Base-by-base conservation (phyloP, 2,329 filamentous ascomycete species). In the Parastagonospora avenae region DNA sequence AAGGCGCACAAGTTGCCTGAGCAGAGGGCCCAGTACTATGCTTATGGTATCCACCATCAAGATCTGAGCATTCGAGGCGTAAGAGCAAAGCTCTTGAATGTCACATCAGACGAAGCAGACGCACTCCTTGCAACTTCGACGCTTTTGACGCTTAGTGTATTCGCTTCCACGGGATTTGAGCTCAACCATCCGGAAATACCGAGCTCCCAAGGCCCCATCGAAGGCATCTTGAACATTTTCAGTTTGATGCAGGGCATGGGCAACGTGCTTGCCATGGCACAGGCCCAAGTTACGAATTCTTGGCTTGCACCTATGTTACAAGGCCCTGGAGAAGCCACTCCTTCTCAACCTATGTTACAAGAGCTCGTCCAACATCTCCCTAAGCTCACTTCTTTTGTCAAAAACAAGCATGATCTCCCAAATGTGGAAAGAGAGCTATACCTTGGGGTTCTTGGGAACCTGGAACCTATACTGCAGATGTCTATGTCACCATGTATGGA, bases 1-100 rank as follows among this genome's bases (percentile, higher is more conserved):
- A 66, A 73, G 38, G 73, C 69, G 4, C 60, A 69, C 38, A 48
- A 67, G n/a, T 47, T 69, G 7, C 63, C 57, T 2, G 64, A 66
- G 2, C 52, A 64, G 42, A 53, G 60, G 28, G 40, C 45, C 30
- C 50, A 63, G 24, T 74, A 71, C 52, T 71, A 70, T 19, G 59
- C 65, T 8, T 62, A 70, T n/a, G 68, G 67, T 4, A 66, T 67
- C 24, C 68, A 74, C 46, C 72, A 74, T 35, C 71, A 74, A 48
- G 68, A 74, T 45, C 58, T 70, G 38, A 66, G 70, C n/a, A 70
- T 74, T 32, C 60, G 63, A 16, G 57, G 58, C 0, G 60, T 74
- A 47, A 63, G 71, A 8, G 57, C 61, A 19, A 55, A 57, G 24
- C 55, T 74, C 11, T 61, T 64, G 2, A 64, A 61, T 6, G 61